Percentiles rank a stretch among this genome's conserved stretches.
These are phyloP conservation scores for Pyrus hybrid DNA, from an alignment of 331 rosid genomes.

Conservation along the genomic window DNA sequence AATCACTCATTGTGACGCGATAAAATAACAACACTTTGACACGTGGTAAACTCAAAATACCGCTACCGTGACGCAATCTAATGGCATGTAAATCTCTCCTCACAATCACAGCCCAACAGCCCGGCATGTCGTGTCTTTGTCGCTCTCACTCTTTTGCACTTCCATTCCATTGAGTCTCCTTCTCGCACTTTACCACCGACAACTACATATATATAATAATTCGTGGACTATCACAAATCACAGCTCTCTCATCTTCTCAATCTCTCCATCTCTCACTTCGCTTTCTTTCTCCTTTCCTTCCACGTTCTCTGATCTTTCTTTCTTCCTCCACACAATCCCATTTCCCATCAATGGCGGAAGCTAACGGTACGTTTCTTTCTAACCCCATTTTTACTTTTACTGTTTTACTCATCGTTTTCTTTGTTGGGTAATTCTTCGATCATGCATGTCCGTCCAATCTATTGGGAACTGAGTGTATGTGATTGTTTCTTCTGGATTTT, in stretches of 20 bases:
- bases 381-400: not conserved
- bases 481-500: not conserved
- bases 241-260: not conserved
- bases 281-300: not conserved
- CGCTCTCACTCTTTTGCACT: not conserved
- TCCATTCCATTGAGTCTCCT: not conserved
- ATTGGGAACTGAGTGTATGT: not conserved
- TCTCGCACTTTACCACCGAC: not conserved
- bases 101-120: not conserved
- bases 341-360: slow-evolving; percentile 33
- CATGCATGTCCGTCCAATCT: not conserved
- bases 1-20: no score
- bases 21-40: no score
- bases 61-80: no score
- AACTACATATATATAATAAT: not conserved
- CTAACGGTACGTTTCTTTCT: slow-evolving; percentile 5
- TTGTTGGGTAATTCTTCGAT: not conserved
- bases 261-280: not conserved
- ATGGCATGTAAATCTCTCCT: no score
- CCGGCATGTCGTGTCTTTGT: not conserved
- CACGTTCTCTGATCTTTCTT: slow-evolving; percentile 1
- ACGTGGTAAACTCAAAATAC: no score
- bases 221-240: slow-evolving; percentile 14
- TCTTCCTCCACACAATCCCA: not conserved
- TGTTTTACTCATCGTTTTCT: not conserved